Evolutionary conservation across 2,329 filamentous ascomycete genomes (phyloP).

Genomic region (Phoma sp.): DNA sequence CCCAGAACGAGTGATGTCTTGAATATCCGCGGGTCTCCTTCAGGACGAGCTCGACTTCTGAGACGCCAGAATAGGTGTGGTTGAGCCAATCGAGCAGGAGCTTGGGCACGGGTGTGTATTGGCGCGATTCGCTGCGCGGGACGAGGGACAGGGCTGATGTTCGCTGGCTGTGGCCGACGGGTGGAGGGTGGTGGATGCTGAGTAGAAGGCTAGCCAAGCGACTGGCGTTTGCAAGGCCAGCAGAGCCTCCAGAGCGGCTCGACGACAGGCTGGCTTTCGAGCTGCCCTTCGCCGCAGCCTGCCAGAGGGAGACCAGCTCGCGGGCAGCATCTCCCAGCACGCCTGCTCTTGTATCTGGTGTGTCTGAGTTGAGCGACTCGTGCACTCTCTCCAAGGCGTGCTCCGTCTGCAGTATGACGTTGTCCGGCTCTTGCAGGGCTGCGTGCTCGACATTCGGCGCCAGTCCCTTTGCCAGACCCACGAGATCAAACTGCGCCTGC

Average conservation of each 20-base stretch:
- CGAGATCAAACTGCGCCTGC: conserved; percentile 68
- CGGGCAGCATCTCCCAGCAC: conserved; percentile 39
- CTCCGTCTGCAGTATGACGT: conserved; percentile 79
- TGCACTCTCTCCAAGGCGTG: conserved; percentile 62
- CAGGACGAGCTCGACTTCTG: conserved; percentile 71
- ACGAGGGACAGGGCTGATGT: conserved; percentile 36
- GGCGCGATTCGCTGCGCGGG: conserved; percentile 29
- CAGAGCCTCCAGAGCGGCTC: conserved; percentile 56
- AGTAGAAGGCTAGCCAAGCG: conserved; percentile 82
- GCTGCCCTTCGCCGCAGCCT: conserved; percentile 57
- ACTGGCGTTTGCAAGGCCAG: conserved; percentile 74
- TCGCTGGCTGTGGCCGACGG: conserved; percentile 31
- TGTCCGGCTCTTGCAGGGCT: conserved; percentile 70
- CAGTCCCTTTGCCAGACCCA: conserved; percentile 74
- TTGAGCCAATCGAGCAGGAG: conserved; percentile 85
- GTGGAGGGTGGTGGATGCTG: conserved; percentile 72
- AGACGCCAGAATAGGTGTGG: conserved; percentile 72
- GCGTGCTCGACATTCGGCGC: conserved; percentile 65
- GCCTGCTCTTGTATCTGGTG: conserved; percentile 37
- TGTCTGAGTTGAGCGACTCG: conserved; percentile 41
- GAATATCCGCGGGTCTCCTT: conserved; percentile 75
- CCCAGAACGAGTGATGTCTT: conserved; percentile 82
- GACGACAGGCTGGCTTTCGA: conserved; percentile 23
- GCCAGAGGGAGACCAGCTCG: conserved; percentile 51
- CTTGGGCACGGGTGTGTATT: conserved; percentile 68